Conservation (phyloP, 805 yeast genomes). For the Metschnikowia peoriensis region DNA sequence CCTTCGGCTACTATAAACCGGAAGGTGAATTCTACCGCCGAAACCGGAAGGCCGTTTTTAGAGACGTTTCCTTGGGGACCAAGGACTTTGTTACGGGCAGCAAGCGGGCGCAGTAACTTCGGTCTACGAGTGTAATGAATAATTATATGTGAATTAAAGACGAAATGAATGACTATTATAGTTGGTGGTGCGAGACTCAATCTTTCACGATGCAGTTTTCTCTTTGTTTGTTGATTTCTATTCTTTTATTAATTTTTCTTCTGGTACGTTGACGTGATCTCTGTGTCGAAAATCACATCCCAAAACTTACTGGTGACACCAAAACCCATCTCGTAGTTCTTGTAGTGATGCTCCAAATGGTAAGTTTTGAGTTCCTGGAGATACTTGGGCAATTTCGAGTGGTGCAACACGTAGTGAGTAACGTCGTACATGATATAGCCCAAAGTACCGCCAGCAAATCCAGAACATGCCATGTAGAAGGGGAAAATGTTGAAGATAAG, state of each 20-base stretch:
- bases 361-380: constrained; percentile 80
- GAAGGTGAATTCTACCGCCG: neutral
- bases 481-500: constrained; percentile 78
- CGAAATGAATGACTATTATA: too few species aligned
- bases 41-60: constrained; percentile 2
- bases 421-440: constrained; percentile 92
- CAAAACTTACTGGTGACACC: constrained; percentile 94
- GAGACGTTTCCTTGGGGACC: neutral
- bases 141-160: too few species aligned
- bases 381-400: constrained; percentile 72
- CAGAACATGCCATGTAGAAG: constrained; percentile 80
- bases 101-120: too few species aligned
- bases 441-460: constrained; percentile 92
- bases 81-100: neutral
- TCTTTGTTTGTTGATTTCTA: too few species aligned
- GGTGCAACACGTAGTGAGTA: constrained; percentile 94
- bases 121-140: too few species aligned
- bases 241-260: constrained; percentile 29
- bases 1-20: neutral
- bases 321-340: constrained; percentile 93
- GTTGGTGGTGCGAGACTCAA: too few species aligned
- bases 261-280: constrained; percentile 51
- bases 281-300: constrained; percentile 90
- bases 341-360: constrained; percentile 97
- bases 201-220: too few species aligned